These are phyloP conservation scores for Cymbopogon flexuosus DNA, from an alignment of 202 grass and related monocot species.

Conservation along the genomic window DNA sequence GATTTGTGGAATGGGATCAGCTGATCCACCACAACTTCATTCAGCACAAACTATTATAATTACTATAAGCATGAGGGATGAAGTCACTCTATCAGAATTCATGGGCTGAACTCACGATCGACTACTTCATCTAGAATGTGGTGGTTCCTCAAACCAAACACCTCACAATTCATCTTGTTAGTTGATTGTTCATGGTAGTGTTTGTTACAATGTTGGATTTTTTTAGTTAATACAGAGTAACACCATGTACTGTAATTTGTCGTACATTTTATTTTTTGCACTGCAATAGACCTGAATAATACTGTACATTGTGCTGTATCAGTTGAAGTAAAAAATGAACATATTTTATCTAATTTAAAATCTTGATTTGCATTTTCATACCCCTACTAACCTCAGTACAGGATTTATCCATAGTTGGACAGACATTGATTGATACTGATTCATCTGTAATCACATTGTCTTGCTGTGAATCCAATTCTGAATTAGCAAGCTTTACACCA, in stretches of 20 bases:
- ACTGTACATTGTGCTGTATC: neutral
- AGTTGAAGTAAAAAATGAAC: neutral
- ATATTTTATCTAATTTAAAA: neutral
- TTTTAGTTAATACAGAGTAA: neutral
- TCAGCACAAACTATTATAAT: neutral
- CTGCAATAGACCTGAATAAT: neutral
- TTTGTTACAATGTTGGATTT: neutral
- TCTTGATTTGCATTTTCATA: neutral
- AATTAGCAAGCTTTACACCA: neutral
- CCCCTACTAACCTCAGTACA: neutral
- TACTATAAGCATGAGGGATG: neutral
- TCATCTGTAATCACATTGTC: neutral
- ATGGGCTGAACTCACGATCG: neutral
- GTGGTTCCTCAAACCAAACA: neutral
- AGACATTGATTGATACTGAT: neutral
- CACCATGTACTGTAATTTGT: neutral
- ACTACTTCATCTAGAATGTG: neutral
- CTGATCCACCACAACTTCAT: neutral
- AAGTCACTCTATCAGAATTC: neutral
- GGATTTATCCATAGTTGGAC: neutral
- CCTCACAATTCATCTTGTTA: neutral
- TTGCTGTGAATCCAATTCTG: neutral
- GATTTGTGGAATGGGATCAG: neutral
- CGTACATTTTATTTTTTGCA: neutral
- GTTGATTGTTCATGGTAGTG: neutral